phyloP scores from a whole-genome alignment of 257 asterid species.

The Sherardia arvensis region DNA sequence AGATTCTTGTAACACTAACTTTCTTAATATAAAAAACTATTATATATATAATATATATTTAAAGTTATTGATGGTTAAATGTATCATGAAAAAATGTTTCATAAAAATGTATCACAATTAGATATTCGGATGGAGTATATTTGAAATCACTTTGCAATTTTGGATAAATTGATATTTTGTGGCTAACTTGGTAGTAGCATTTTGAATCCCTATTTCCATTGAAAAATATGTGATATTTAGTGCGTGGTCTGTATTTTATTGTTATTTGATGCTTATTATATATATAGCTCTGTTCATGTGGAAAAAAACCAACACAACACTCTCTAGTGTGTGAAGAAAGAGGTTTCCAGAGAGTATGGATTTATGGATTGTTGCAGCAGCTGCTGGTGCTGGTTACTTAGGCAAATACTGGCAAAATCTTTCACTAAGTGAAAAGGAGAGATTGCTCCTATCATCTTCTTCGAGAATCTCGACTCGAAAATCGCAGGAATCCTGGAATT shows the following conservation, averaged over 20 bases:
- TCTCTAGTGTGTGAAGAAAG: constrained; percentile 4
- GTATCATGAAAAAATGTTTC: no score
- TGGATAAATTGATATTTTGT: no score
- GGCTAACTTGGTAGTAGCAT: not conserved
- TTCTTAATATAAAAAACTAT: no score
- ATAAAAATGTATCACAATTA: no score
- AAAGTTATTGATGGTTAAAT: no score
- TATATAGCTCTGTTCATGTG: not conserved
- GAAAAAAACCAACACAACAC: not conserved
- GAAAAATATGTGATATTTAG: not conserved
- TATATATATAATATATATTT: no score
- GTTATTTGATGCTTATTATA: no score
- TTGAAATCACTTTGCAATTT: no score
- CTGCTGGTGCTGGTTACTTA: constrained; percentile 70
- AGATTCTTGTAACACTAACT: no score
- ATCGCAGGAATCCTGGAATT: constrained; percentile 34
- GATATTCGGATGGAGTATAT: no score
- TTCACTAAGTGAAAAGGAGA: constrained; percentile 32
- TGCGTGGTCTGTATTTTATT: no score
- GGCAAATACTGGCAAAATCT: constrained; percentile 48
- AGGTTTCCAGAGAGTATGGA: constrained; percentile 27
- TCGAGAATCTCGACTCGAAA: constrained; percentile 18
- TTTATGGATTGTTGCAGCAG: constrained; percentile 79
- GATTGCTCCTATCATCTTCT: constrained; percentile 15
- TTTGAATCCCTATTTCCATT: not conserved